Evolutionary conservation across 352 stramenopile genomes (phyloP), one percentile per base, ranked within the genome.

Genomic region (Halophytophthora polymorphica): DNA sequence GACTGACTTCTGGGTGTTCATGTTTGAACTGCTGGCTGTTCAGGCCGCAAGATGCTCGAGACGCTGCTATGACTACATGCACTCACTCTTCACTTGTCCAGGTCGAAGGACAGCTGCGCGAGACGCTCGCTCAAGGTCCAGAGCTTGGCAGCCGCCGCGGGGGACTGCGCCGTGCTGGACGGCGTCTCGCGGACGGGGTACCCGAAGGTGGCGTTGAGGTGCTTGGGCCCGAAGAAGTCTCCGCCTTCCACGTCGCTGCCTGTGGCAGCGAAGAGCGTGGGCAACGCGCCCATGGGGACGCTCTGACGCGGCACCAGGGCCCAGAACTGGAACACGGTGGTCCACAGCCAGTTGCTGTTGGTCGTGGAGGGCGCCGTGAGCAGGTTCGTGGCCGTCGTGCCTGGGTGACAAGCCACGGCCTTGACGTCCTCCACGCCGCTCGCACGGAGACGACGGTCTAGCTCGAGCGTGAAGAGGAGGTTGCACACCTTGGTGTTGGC

Each of bases 401-500:
- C 77, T 1, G 77, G 73, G 41, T 84, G 73, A 2, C 49, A 65
- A 2, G 61, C 62, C 13, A 71, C 58, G 6, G 56, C 47, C 18
- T 43, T 34, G 19, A 83, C 56, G 2, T 47, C 57, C 6, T 52
- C 35, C 17, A 76, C 37, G 8, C 64, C 57, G 3, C 49, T 40
- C 4, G 43, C 49, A 2, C 69, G 52, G 18, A 84, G 49, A 2
- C 73, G 66, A 13, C 68, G 59, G 15, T 71, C 35, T 6, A 86
- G 58, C 50, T 83, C 71, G 0, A 64, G 45, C 14, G 71, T 75
- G 53, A 84, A 86, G 25, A 88, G 64, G 14, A 84, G 25, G 61
- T 83, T 88, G 49, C 40, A 72, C 11, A 88, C 45, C 54, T 88
- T 88, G 6, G 70, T 72, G 29, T 76, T 70, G 10, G 40, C 35